A percentile compares a stretch with the other conserved stretches of the same genome.
These are phyloP conservation scores for Erythrobasidium yunnanense DNA, from an alignment of 768 basidiomycete genomes.

Conservation along the genomic window DNA sequence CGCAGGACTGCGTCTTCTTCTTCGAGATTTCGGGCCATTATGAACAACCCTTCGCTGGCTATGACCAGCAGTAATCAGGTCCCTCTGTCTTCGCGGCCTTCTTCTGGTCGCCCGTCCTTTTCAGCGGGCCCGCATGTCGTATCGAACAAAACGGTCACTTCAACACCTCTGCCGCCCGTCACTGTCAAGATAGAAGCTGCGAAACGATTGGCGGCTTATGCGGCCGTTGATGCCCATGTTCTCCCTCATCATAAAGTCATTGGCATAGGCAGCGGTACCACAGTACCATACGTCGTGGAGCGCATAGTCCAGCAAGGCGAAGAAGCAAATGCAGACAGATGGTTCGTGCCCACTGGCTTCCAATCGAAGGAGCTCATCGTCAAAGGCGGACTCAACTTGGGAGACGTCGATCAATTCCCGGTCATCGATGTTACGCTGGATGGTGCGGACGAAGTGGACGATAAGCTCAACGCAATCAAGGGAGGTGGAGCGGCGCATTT, in stretches of 20 bases:
- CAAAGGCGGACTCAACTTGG: slow-evolving; percentile 46
- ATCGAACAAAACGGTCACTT: slow-evolving; percentile 17
- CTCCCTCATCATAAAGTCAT: slow-evolving; percentile 60
- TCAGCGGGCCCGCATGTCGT: background rate
- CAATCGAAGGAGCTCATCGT: slow-evolving; percentile 95
- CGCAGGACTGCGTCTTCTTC: too few relatives aligned
- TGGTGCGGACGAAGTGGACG: slow-evolving; percentile 29
- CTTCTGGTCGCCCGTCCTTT: background rate
- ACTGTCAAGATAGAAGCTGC: slow-evolving; percentile 56
- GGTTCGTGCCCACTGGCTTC: slow-evolving; percentile 52
- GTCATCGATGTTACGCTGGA: slow-evolving; percentile 92
- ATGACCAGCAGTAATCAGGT: too few relatives aligned
- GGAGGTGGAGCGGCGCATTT: slow-evolving; percentile 86
- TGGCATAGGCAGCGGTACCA: slow-evolving; percentile 52
- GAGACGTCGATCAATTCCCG: slow-evolving; percentile 44
- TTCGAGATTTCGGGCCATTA: too few relatives aligned
- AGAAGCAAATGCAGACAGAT: slow-evolving; percentile 54
- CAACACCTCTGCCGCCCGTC: slow-evolving; percentile 14
- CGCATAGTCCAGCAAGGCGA: slow-evolving; percentile 74
- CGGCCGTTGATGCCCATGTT: slow-evolving; percentile 84
- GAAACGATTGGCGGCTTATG: slow-evolving; percentile 82
- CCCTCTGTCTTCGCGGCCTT: background rate
- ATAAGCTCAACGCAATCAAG: slow-evolving; percentile 80
- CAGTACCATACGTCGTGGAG: slow-evolving; percentile 69
- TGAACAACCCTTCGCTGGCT: too few relatives aligned